Conservation (phyloP, 768 basidiomycete genomes). For the Boletus eberwhitei region DNA sequence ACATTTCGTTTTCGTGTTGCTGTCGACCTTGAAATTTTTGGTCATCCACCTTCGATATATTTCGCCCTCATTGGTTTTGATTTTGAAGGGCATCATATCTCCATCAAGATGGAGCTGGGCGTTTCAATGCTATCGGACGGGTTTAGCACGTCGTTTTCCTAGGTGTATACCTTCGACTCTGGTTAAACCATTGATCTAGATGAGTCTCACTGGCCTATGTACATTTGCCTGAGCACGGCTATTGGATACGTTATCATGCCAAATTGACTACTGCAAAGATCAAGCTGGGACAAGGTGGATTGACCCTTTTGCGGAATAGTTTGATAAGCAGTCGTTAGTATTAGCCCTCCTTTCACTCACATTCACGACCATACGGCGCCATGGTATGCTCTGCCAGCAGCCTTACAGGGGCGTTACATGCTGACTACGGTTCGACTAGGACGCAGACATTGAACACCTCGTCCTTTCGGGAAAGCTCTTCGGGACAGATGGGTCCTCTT, state of each 20-base stretch:
- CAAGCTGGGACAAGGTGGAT: not conserved
- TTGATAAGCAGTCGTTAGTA: slow-evolving; percentile 14
- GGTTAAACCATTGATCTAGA: not conserved
- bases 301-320: not conserved
- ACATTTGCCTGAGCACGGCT: not conserved
- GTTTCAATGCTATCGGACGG: slow-evolving; percentile 6
- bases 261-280: not conserved
- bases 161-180: slow-evolving; percentile 1
- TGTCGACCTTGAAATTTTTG: not conserved
- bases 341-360: not conserved
- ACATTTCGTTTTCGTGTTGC: not conserved
- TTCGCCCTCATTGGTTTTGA: slow-evolving; percentile 1
- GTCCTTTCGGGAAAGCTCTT: slow-evolving; percentile 80
- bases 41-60: slow-evolving; percentile 6
- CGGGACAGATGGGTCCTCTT: slow-evolving; percentile 52
- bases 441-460: slow-evolving; percentile 61
- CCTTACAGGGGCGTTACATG: not conserved
- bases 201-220: not conserved
- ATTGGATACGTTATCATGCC: not conserved
- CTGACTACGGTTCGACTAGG: slow-evolving; percentile 18
- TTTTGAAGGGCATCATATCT: slow-evolving; percentile 10
- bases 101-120: slow-evolving; percentile 22
- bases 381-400: slow-evolving; percentile 14
- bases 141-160: slow-evolving; percentile 1
- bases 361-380: not conserved